Evolutionary conservation across 1,139 yeast species (phyloP), one percentile per base, ranked within the genome.

Genomic region (Sugiyamaella grinbergsii): DNA sequence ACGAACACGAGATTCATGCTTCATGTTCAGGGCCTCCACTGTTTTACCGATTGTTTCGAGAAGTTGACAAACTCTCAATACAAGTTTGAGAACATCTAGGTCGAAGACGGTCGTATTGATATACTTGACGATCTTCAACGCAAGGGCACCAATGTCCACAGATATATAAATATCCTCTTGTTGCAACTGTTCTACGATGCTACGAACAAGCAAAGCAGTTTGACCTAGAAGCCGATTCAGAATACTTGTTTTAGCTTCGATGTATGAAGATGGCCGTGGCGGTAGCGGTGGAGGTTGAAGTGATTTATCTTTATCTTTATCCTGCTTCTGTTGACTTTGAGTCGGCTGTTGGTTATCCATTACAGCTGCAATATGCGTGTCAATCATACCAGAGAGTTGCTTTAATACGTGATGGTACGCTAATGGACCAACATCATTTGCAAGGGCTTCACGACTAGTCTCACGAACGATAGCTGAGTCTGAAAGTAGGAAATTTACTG

Each of bases 1-100:
- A 59, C 93, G 79, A 13, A 78, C 58, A 47, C 73, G 72, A 57
- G 76, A 76, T 34, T 83, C 85, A 39, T 91, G 89, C 34, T 74
- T 69, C 48, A 63, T 54, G 38, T 63, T 62, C 39, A 65, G 47
- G 1, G 62, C 55, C 42, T 63, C 69, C 24, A 58, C 58, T 47
- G 58, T 81, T 71, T 43, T 64, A 50, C 83, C 83, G 40, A 83
- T 70, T 1, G 77, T 74, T 33, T 74, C 73, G 5, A 76, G 72
- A 57, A 83, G 69, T 57, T 80, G 79, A 52, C 88, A 81, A 59
- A 82, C 75, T 51, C 85, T 75, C 50, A 83, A 75, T 53, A 80
- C 78, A 36, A 85, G 70, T 52, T 82, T 58, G 49, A 60, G 73
- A 47, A 76, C 68, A 19, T 74, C 73, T 45, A 73, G 75, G 2